Percentiles rank a stretch among this genome's conserved stretches.
phyloP scores from a whole-genome alignment of 345 rosid genomes.

The Camelina sativa region DNA sequence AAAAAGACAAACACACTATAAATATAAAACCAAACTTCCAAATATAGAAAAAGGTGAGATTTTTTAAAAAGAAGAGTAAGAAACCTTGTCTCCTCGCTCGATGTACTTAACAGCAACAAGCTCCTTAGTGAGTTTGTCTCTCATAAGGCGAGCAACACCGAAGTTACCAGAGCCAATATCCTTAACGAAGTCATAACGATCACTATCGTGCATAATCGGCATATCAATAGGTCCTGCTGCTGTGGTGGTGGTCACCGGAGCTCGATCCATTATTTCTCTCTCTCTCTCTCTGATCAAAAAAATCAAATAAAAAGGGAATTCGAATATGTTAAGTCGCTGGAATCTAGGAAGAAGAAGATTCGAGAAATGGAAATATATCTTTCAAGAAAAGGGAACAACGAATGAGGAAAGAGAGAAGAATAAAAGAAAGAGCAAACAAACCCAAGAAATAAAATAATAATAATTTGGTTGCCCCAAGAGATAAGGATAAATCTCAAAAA shows the following conservation, averaged over 20 bases:
- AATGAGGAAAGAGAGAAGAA: slow-evolving; percentile 18
- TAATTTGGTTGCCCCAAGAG: slow-evolving; percentile 43
- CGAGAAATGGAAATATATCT: slow-evolving; percentile 12
- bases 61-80: not conserved
- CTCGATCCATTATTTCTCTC: slow-evolving; percentile 49
- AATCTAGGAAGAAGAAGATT: slow-evolving; percentile 36
- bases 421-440: too few species aligned
- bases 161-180: slow-evolving; percentile 95
- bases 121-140: slow-evolving; percentile 73
- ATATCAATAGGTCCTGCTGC: slow-evolving; percentile 66
- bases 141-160: slow-evolving; percentile 89
- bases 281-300: not conserved
- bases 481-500: slow-evolving; percentile 36
- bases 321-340: slow-evolving; percentile 21
- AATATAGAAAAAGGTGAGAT: slow-evolving; percentile 16
- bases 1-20: not conserved
- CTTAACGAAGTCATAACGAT: slow-evolving; percentile 81
- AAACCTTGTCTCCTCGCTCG: slow-evolving; percentile 92
- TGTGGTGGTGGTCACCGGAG: slow-evolving; percentile 46
- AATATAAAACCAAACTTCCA: slow-evolving; percentile 20
- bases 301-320: not conserved
- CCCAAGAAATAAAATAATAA: not conserved
- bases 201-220: slow-evolving; percentile 98
- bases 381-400: slow-evolving; percentile 4
- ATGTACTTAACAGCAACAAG: slow-evolving; percentile 97